phyloP scores from a whole-genome alignment of 2,329 filamentous ascomycete genomes.

The Furcasterigmium sp. region DNA sequence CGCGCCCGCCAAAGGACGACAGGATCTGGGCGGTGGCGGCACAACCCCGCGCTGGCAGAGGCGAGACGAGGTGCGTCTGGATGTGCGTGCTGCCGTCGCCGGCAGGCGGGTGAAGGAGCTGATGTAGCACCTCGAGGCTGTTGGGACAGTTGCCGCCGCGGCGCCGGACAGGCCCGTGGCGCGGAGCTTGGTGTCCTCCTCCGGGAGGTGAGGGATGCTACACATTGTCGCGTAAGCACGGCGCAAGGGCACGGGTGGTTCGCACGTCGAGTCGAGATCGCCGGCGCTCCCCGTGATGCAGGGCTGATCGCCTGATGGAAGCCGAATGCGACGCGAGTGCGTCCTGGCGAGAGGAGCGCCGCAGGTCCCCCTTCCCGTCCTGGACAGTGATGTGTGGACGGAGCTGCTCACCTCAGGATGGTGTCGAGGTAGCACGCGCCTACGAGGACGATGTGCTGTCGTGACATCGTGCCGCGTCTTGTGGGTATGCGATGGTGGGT shows the following conservation, averaged over 20 bases:
- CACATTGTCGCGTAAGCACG: background rate
- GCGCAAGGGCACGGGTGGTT: too few species aligned
- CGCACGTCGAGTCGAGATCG: too few species aligned
- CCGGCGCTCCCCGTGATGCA: too few species aligned
- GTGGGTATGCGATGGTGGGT: too few species aligned
- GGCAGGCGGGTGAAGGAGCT: slow-evolving; percentile 39
- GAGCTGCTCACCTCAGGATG: slow-evolving; percentile 54
- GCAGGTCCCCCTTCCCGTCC: too few species aligned
- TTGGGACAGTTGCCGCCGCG: slow-evolving; percentile 72
- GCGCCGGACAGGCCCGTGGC: slow-evolving; percentile 54
- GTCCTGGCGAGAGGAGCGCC: too few species aligned
- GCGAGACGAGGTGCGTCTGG: slow-evolving; percentile 39
- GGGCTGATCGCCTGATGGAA: too few species aligned
- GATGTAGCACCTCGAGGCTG: slow-evolving; percentile 63
- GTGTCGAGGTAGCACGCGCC: slow-evolving; percentile 69
- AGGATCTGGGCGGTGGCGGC: slow-evolving; percentile 45
- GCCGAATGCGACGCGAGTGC: too few species aligned
- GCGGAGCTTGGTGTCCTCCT: slow-evolving; percentile 68
- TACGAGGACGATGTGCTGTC: slow-evolving; percentile 51
- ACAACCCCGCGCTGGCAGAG: slow-evolving; percentile 49
- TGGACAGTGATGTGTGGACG: slow-evolving; percentile 7
- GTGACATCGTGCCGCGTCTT: background rate
- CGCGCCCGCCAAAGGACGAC: slow-evolving; percentile 42
- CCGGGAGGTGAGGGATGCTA: slow-evolving; percentile 62
- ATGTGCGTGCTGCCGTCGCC: slow-evolving; percentile 11